A percentile compares a stretch with the other conserved stretches of the same genome.
Evolutionary conservation across 2,329 filamentous ascomycete genomes (phyloP).

Genomic region (Pseudonectria foliicola): DNA sequence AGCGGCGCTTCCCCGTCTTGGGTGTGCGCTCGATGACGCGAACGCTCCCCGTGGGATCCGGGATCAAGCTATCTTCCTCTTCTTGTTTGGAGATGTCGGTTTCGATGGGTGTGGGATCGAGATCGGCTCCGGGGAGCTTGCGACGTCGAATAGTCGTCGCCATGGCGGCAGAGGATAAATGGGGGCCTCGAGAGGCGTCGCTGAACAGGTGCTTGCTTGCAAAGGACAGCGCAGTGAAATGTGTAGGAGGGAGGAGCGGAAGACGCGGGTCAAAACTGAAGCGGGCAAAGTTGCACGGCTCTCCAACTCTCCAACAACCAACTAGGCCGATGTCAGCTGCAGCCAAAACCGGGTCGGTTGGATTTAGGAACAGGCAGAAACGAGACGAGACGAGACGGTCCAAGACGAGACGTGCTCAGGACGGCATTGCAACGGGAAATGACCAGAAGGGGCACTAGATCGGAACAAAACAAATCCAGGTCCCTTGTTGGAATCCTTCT

Average conservation of each 20-base stretch:
- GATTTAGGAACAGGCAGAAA: too few species aligned
- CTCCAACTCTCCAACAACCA: too few species aligned
- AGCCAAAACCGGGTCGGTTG: too few species aligned
- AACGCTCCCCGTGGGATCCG: constrained; percentile 26
- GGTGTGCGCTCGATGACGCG: constrained; percentile 37
- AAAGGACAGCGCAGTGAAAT: neutral
- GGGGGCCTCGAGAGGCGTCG: constrained; percentile 14
- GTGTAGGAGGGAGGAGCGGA: too few species aligned
- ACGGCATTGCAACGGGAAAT: too few species aligned
- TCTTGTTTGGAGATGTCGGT: constrained; percentile 14
- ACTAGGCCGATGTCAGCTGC: too few species aligned
- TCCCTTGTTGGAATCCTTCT: too few species aligned
- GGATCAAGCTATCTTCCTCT: constrained; percentile 20
- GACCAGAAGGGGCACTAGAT: too few species aligned
- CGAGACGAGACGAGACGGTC: neutral
- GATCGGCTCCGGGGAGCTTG: constrained; percentile 18
- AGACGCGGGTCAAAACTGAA: too few species aligned
- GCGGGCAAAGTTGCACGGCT: too few species aligned
- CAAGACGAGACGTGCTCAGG: neutral
- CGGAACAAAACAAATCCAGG: too few species aligned
- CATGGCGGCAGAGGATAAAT: constrained; percentile 17
- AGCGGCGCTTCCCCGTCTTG: constrained; percentile 62
- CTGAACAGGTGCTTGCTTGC: neutral
- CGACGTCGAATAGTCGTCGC: constrained; percentile 29
- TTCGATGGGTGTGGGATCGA: constrained; percentile 14